Conservation (phyloP, 148 eudicot genomes). For the Drosera capensis region DNA sequence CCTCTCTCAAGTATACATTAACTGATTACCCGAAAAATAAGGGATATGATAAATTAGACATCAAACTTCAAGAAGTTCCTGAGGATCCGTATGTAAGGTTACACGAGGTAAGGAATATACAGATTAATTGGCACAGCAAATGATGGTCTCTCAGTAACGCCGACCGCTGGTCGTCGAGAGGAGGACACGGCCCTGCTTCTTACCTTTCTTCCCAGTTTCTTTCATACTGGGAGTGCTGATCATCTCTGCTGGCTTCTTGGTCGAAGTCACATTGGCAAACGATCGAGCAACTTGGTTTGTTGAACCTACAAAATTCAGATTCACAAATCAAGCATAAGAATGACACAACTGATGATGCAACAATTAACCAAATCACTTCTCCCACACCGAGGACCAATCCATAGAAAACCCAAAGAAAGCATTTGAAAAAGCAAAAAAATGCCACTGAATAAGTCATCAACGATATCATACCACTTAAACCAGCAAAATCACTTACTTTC, state of each 20-base stretch:
- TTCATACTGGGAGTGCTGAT: constrained; percentile 20
- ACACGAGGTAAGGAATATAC: too few species aligned
- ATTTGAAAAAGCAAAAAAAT: background rate
- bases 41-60: too few species aligned
- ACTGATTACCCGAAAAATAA: too few species aligned
- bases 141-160: constrained; percentile 76
- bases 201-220: constrained; percentile 71
- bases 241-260: constrained; percentile 29
- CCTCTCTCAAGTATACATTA: too few species aligned
- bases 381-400: too few species aligned
- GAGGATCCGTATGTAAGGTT: too few species aligned
- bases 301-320: constrained; percentile 23
- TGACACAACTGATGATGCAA: background rate
- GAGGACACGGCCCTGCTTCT: constrained; percentile 68
- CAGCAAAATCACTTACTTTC: constrained; percentile 28
- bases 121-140: too few species aligned
- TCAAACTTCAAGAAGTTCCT: too few species aligned
- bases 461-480: constrained; percentile 15
- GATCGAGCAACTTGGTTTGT: constrained; percentile 33
- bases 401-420: too few species aligned
- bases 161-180: constrained; percentile 86
- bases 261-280: constrained; percentile 64
- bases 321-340: background rate
- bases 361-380: background rate
- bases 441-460: background rate